Evolutionary conservation across 192 early-diverging fungal genomes (phyloP).

Genomic region (Lobosporangium transversale): DNA sequence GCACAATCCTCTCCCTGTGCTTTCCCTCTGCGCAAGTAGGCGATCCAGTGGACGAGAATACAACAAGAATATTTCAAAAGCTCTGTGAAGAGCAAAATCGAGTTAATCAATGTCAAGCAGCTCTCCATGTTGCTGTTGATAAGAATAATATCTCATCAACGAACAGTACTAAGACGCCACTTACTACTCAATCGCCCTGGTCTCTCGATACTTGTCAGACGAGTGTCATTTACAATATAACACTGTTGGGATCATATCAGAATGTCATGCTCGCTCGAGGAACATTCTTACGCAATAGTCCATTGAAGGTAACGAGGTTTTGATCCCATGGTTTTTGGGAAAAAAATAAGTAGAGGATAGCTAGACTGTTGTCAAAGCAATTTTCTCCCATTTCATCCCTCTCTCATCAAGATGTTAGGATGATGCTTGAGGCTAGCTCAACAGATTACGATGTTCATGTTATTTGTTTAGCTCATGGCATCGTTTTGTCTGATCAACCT

Average conservation of each 20-base stretch:
- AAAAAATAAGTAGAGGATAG: no score
- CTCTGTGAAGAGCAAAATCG: slow-evolving; percentile 30
- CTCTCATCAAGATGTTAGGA: no score
- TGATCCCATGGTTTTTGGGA: background rate
- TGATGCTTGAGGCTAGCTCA: no score
- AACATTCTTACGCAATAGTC: slow-evolving; percentile 55
- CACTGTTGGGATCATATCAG: slow-evolving; percentile 50
- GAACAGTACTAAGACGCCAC: background rate
- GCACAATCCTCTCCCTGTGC: slow-evolving; percentile 49
- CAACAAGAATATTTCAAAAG: slow-evolving; percentile 26
- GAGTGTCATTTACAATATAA: slow-evolving; percentile 54
- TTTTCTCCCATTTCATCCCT: no score
- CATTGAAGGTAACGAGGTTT: slow-evolving; percentile 58
- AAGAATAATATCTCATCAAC: slow-evolving; percentile 1
- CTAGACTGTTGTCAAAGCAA: no score
- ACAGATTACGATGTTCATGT: no score
- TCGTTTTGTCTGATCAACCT: background rate
- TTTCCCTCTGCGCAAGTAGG: slow-evolving; percentile 29
- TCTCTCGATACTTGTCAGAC: slow-evolving; percentile 46
- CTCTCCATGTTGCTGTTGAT: slow-evolving; percentile 16
- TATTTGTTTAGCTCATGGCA: no score
- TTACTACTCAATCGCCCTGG: background rate
- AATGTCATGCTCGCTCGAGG: slow-evolving; percentile 53
- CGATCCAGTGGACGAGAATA: slow-evolving; percentile 21
- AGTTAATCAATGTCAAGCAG: slow-evolving; percentile 29